phyloP scores from a whole-genome alignment of 331 rosid genomes.

The Malus hybrid region DNA sequence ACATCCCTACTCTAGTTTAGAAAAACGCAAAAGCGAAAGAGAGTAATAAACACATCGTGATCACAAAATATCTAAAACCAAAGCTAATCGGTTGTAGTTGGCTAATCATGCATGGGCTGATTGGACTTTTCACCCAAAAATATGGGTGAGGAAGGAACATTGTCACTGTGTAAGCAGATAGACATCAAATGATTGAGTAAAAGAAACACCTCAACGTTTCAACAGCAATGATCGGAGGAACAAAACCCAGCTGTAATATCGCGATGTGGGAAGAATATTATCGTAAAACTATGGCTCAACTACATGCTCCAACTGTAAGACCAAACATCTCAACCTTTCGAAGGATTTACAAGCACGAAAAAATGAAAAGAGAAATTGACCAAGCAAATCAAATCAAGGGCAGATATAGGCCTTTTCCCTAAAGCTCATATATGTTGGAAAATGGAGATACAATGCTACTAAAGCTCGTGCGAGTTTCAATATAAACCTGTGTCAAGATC shows the following conservation, averaged over 20 bases:
- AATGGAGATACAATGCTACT: background rate
- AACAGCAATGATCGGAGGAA: background rate
- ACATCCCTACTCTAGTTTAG: background rate
- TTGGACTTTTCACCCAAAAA: background rate
- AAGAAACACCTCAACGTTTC: background rate
- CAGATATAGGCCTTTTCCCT: conserved; percentile 20
- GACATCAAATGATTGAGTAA: background rate
- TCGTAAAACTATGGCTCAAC: conserved; percentile 39
- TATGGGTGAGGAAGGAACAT: conserved; percentile 1
- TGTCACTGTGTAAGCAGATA: background rate
- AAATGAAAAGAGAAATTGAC: conserved; percentile 10
- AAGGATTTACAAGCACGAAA: conserved; percentile 51
- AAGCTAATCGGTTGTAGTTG: background rate
- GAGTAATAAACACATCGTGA: background rate
- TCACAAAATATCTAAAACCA: background rate
- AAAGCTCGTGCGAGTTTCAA: conserved; percentile 5
- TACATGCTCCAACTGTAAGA: conserved; percentile 43
- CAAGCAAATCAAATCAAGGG: conserved; percentile 34
- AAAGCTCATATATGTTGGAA: conserved; percentile 20
- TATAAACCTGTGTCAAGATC: conserved; percentile 47
- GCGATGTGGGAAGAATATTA: background rate
- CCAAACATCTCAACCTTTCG: conserved; percentile 41
- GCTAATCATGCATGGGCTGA: background rate
- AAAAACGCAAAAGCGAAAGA: background rate
- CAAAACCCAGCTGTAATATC: conserved; percentile 4